Evolutionary conservation across 805 yeast genomes (phyloP).

Genomic region (Metschnikowia koreensis): DNA sequence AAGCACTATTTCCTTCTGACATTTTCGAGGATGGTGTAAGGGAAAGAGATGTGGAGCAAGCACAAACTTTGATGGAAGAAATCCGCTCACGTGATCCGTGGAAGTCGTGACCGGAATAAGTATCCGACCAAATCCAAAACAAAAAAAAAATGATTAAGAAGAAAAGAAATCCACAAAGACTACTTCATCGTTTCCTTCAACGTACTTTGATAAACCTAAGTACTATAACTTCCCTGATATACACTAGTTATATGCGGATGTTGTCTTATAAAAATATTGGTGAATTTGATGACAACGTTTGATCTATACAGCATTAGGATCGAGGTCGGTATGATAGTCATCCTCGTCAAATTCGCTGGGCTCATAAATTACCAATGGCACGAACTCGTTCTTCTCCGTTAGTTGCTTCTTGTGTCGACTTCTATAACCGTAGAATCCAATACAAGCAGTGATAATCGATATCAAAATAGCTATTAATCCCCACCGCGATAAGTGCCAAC

Average conservation of each 20-base stretch:
- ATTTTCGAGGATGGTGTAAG: neutral
- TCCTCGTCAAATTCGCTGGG: conserved; percentile 54
- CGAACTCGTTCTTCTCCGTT: conserved; percentile 33
- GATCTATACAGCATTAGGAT: conserved; percentile 22
- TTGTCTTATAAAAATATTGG: neutral
- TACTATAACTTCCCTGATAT: neutral
- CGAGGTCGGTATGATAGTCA: conserved; percentile 56
- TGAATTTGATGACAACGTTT: neutral
- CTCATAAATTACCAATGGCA: conserved; percentile 42
- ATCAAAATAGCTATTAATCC: conserved; percentile 76
- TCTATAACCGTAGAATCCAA: conserved; percentile 51
- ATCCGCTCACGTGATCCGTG: neutral
- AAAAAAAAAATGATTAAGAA: too few relatives aligned
- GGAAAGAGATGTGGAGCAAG: neutral
- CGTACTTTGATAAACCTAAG: too few relatives aligned
- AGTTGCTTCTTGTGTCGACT: conserved; percentile 22
- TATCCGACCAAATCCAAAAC: neutral
- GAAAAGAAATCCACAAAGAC: too few relatives aligned
- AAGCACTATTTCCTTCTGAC: conserved; percentile 39
- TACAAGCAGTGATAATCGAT: conserved; percentile 54
- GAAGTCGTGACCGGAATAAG: neutral
- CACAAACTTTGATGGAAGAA: neutral
- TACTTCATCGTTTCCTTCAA: too few relatives aligned
- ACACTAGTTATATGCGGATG: neutral
- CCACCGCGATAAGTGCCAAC: conserved; percentile 92